These are phyloP conservation scores for Lichtheimia ramosa DNA, from an alignment of 371 early-diverging fungal species.

Conservation along the genomic window DNA sequence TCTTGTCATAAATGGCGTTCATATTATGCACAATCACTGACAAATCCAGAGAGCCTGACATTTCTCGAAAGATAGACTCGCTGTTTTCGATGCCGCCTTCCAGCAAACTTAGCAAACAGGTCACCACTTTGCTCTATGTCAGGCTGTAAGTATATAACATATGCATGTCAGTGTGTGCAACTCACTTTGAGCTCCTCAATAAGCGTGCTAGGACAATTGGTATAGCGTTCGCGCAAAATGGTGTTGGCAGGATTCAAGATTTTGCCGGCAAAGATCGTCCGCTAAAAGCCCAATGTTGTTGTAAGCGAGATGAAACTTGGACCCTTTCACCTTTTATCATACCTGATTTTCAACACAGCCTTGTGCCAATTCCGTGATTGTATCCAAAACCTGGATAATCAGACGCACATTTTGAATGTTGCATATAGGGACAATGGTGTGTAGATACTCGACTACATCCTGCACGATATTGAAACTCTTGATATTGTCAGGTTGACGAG, in stretches of 20 bases:
- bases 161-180: background rate
- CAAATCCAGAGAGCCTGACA: conserved; percentile 45
- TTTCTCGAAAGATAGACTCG: conserved; percentile 47
- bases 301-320: conserved; percentile 11
- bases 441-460: conserved; percentile 56
- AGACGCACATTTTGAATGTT: conserved; percentile 39
- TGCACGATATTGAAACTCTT: conserved; percentile 57
- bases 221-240: conserved; percentile 41
- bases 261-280: conserved; percentile 53
- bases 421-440: conserved; percentile 48
- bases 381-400: conserved; percentile 59
- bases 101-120: conserved; percentile 50
- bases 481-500: conserved; percentile 57
- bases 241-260: conserved; percentile 53
- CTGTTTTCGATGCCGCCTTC: conserved; percentile 58
- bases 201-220: conserved; percentile 22
- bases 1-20: conserved; percentile 26
- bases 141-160: background rate
- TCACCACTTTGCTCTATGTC: conserved; percentile 41
- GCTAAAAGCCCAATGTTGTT: conserved; percentile 26
- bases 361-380: conserved; percentile 58
- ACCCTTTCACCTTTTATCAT: background rate
- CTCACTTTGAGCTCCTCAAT: conserved; percentile 45
- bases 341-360: conserved; percentile 42
- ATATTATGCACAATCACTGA: conserved; percentile 34